A percentile compares a stretch with the other conserved stretches of the same genome.
phyloP scores from a whole-genome alignment of 768 basidiomycete species.

The Lactarius indigo region DNA sequence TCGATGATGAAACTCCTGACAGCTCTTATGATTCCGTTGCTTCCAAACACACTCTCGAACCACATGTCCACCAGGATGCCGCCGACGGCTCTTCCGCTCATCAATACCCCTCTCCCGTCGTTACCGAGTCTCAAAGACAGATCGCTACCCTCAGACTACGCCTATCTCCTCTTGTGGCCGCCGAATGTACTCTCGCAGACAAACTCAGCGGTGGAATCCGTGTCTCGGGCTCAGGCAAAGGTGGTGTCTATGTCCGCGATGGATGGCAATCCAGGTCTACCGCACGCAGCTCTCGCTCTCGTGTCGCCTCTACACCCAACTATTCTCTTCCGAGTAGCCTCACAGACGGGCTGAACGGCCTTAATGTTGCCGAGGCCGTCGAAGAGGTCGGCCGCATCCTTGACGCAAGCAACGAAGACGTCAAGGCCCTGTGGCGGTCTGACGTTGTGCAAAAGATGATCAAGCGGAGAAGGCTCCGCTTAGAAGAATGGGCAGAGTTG shows the following conservation, averaged over 20 bases:
- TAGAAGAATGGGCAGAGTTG: constrained; percentile 91
- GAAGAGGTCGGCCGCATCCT: constrained; percentile 40
- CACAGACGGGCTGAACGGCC: constrained; percentile 4
- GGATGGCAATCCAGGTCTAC: constrained; percentile 77
- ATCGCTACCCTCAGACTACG: constrained; percentile 46
- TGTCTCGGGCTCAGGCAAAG: constrained; percentile 72
- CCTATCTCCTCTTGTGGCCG: constrained; percentile 55
- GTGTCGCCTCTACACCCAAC: constrained; percentile 4
- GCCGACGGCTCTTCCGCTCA: constrained; percentile 3
- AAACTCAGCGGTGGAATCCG: constrained; percentile 71
- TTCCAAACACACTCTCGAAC: constrained; percentile 13
- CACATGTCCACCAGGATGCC: constrained; percentile 1
- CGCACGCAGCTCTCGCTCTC: constrained; percentile 32
- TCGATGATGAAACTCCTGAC: constrained; percentile 18
- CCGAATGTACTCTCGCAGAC: constrained; percentile 63
- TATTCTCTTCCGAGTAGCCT: neutral
- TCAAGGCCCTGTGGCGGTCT: constrained; percentile 69
- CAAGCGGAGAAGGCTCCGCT: constrained; percentile 60
- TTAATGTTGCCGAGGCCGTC: constrained; percentile 17
- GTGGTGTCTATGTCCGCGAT: constrained; percentile 70
- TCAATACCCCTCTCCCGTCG: neutral
- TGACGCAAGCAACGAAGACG: constrained; percentile 55
- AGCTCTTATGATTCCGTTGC: constrained; percentile 6
- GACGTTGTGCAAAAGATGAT: constrained; percentile 68
- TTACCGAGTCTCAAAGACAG: constrained; percentile 21